Evolutionary conservation across 176 grass and related monocot genomes (phyloP).

Genomic region (Lolium rigidum): DNA sequence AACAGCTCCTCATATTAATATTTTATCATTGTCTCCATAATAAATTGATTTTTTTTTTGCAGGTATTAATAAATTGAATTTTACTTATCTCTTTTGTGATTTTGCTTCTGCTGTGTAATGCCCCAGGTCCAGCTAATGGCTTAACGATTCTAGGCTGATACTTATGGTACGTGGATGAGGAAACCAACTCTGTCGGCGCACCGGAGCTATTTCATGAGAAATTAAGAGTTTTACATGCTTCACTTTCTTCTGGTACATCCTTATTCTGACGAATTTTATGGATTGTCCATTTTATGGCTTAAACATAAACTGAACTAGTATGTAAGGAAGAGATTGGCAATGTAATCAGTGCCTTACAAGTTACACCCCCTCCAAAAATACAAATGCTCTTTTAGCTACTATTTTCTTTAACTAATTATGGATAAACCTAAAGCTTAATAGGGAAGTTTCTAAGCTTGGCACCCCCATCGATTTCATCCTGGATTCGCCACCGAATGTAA

Average conservation of each 20-base stretch:
- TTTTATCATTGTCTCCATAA: neutral
- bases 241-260: conserved; percentile 42
- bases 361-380: no score
- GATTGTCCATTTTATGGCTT: no score
- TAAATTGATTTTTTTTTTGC: no score
- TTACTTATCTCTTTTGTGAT: conserved; percentile 16
- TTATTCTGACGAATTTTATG: neutral
- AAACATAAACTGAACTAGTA: neutral
- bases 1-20: neutral
- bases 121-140: conserved; percentile 39
- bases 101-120: conserved; percentile 5
- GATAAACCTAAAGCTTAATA: no score
- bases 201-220: conserved; percentile 12
- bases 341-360: neutral
- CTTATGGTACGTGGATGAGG: conserved; percentile 11
- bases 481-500: neutral
- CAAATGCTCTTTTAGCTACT: no score
- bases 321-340: neutral
- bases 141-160: conserved; percentile 16
- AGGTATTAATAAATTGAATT: neutral
- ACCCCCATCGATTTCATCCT: no score
- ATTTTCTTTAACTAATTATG: no score
- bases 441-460: no score
- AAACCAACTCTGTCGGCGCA: neutral
- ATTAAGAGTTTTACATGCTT: conserved; percentile 36